Evolutionary conservation across 2,329 filamentous ascomycete genomes (phyloP).

Genomic region (Plenodomus tracheiphilus): DNA sequence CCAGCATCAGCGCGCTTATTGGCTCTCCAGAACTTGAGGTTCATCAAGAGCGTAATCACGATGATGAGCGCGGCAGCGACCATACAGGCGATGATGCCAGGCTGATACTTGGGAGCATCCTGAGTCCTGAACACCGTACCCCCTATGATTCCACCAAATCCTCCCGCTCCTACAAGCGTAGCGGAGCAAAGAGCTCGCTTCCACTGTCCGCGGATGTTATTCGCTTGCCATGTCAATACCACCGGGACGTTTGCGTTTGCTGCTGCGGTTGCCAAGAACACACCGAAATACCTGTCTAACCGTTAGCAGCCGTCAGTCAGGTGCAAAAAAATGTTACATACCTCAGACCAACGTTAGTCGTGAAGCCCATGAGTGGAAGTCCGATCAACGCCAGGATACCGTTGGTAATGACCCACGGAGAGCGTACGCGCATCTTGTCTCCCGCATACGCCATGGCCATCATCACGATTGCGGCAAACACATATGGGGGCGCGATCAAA

Average conservation of each 20-base stretch:
- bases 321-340: too few species aligned
- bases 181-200: constrained; percentile 80
- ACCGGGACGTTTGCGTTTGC: constrained; percentile 77
- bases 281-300: constrained; percentile 72
- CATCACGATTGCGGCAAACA: constrained; percentile 38
- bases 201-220: constrained; percentile 88
- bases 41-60: constrained; percentile 34
- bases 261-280: constrained; percentile 74
- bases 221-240: constrained; percentile 78
- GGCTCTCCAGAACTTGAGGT: constrained; percentile 37
- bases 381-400: constrained; percentile 68
- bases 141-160: constrained; percentile 78
- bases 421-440: constrained; percentile 68
- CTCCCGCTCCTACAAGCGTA: constrained; percentile 74
- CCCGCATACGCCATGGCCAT: constrained; percentile 63
- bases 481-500: constrained; percentile 31
- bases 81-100: constrained; percentile 44
- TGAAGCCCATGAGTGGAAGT: constrained; percentile 72
- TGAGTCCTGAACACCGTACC: constrained; percentile 67
- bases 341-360: constrained; percentile 58
- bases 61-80: constrained; percentile 42
- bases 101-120: constrained; percentile 41
- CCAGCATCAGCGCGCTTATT: constrained; percentile 46
- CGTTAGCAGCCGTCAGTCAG: too few species aligned
- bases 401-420: constrained; percentile 61